phyloP scores from a whole-genome alignment of 2,329 filamentous ascomycete species.

The Davidsoniella eucalypti region DNA sequence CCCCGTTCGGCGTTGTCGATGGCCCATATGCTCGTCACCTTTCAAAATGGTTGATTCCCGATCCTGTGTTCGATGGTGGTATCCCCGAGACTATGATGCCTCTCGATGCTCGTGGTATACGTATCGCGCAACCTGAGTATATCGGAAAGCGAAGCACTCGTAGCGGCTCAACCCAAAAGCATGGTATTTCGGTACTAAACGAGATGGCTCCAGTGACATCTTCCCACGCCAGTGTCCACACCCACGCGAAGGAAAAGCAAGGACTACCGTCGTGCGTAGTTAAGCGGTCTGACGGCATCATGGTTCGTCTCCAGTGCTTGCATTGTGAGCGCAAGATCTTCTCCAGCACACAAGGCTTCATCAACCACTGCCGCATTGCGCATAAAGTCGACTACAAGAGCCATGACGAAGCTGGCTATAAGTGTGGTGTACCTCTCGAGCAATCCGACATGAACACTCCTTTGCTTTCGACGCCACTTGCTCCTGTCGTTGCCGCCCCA shows the following conservation, averaged over 20 bases:
- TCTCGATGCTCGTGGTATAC: slow-evolving; percentile 46
- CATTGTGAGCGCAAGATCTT: slow-evolving; percentile 85
- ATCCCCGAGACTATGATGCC: slow-evolving; percentile 30
- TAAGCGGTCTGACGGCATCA: slow-evolving; percentile 69
- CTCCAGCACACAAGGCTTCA: slow-evolving; percentile 94
- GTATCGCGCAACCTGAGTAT: slow-evolving; percentile 46
- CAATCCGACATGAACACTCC: slow-evolving; percentile 1
- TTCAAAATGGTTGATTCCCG: slow-evolving; percentile 84
- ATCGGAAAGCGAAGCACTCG: slow-evolving; percentile 35
- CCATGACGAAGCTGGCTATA: slow-evolving; percentile 81
- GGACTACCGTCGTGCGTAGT: slow-evolving; percentile 55
- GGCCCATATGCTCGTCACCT: slow-evolving; percentile 92
- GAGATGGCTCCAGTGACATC: background rate
- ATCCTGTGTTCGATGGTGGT: slow-evolving; percentile 66
- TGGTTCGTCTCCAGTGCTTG: slow-evolving; percentile 78
- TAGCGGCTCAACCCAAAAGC: slow-evolving; percentile 28
- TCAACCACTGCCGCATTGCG: slow-evolving; percentile 95
- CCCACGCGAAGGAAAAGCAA: slow-evolving; percentile 61
- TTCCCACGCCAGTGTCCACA: slow-evolving; percentile 39
- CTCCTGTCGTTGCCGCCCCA: background rate
- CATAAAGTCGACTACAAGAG: slow-evolving; percentile 89
- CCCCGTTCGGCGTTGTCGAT: slow-evolving; percentile 79
- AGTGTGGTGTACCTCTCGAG: slow-evolving; percentile 71
- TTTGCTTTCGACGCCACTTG: background rate
- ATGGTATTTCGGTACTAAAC: slow-evolving; percentile 25